These are phyloP conservation scores for Mortierella alpina DNA, from an alignment of 192 early-diverging fungal genomes.

Conservation along the genomic window DNA sequence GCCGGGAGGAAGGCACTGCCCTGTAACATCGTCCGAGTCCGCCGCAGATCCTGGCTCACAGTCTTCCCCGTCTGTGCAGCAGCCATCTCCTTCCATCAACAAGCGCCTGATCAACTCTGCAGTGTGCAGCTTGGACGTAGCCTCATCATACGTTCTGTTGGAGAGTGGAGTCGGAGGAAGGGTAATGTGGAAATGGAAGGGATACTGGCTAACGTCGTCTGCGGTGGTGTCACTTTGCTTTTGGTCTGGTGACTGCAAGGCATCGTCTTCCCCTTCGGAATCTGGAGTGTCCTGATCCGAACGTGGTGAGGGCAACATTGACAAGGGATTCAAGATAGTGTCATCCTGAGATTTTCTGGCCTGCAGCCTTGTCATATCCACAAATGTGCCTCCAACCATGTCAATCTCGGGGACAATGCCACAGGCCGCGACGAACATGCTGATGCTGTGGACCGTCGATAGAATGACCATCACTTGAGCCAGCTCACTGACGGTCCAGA, in stretches of 20 bases:
- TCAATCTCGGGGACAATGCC: constrained; percentile 69
- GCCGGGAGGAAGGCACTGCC: constrained; percentile 34
- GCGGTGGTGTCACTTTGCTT: background rate
- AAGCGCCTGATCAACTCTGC: constrained; percentile 47
- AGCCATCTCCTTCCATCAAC: constrained; percentile 16
- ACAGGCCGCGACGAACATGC: constrained; percentile 63
- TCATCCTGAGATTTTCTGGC: constrained; percentile 23
- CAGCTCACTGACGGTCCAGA: constrained; percentile 66
- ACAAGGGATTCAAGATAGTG: constrained; percentile 31
- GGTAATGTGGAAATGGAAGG: constrained; percentile 29
- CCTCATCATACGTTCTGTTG: constrained; percentile 48
- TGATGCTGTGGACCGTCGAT: constrained; percentile 62
- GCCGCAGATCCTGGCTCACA: constrained; percentile 9
- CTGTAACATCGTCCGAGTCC: constrained; percentile 8
- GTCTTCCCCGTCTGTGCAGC: constrained; percentile 29
- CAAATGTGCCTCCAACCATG: constrained; percentile 60
- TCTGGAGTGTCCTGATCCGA: constrained; percentile 21
- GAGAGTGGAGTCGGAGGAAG: constrained; percentile 22
- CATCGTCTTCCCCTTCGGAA: background rate
- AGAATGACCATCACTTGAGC: constrained; percentile 64
- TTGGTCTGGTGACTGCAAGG: background rate
- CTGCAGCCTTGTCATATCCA: constrained; percentile 24
- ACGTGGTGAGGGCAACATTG: constrained; percentile 45
- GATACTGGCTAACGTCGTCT: constrained; percentile 5
- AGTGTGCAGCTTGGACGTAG: constrained; percentile 42